A percentile compares a stretch with the other conserved stretches of the same genome.
phyloP scores from a whole-genome alignment of 176 grass and related monocot species.

The Rhynchospora pubera region DNA sequence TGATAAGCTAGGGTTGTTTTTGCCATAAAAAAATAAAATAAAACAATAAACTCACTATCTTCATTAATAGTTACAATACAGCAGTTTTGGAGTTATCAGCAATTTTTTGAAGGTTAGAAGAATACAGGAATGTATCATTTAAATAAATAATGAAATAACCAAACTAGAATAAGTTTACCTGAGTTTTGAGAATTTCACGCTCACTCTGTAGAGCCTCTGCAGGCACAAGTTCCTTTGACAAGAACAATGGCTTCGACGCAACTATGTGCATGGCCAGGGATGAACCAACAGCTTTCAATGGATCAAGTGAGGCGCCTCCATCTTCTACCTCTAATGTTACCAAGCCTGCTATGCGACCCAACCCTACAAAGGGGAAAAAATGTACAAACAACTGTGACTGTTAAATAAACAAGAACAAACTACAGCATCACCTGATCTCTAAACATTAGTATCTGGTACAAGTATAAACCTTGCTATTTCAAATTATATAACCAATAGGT shows the following conservation, averaged over 20 bases:
- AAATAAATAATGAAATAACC: not conserved
- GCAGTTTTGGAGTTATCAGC: not conserved
- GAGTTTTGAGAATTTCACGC: conserved; percentile 63
- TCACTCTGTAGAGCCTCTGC: conserved; percentile 70
- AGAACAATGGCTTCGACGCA: conserved; percentile 75
- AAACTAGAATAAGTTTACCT: conserved; percentile 35
- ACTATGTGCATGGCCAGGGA: conserved; percentile 96
- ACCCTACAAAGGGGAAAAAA: conserved; percentile 33
- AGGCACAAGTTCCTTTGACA: conserved; percentile 86
- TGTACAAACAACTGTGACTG: not conserved
- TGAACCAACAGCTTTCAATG: conserved; percentile 48
- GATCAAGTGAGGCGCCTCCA: conserved; percentile 54
- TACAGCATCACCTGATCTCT: not conserved
- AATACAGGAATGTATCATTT: not conserved
- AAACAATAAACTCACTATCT: not conserved
- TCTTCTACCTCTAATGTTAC: conserved; percentile 77
- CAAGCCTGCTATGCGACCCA: conserved; percentile 84
- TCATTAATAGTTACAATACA: not conserved
- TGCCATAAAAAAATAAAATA: not conserved
- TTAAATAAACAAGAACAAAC: not conserved
- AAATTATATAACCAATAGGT: not conserved
- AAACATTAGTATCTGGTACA: not conserved
- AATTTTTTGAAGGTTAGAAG: not conserved
- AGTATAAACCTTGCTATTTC: too few relatives aligned
- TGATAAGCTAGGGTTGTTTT: not conserved